Percentiles rank a stretch among this genome's conserved stretches.
phyloP scores from a whole-genome alignment of 805 yeast species.

The Candida easanensis region DNA sequence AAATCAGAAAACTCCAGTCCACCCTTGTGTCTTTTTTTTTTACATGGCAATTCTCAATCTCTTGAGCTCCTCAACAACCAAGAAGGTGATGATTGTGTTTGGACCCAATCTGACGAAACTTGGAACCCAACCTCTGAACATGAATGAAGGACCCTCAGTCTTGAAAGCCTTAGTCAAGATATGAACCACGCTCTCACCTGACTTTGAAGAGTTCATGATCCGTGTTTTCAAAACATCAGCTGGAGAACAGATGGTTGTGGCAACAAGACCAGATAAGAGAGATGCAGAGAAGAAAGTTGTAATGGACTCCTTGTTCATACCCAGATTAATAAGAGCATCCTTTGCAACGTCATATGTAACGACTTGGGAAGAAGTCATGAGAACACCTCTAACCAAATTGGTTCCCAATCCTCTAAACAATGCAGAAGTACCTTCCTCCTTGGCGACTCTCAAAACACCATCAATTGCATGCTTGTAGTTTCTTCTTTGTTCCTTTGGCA shows the following conservation, averaged over 20 bases:
- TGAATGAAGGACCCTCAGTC: slow-evolving; percentile 71
- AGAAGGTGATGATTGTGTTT: slow-evolving; percentile 65
- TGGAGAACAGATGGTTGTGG: slow-evolving; percentile 90
- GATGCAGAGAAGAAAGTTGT: slow-evolving; percentile 79
- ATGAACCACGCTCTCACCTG: slow-evolving; percentile 44
- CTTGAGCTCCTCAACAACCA: slow-evolving; percentile 66
- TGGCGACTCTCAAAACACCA: slow-evolving; percentile 59
- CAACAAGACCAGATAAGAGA: slow-evolving; percentile 78
- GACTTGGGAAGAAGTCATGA: slow-evolving; percentile 90
- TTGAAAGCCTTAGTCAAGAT: slow-evolving; percentile 56
- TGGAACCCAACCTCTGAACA: slow-evolving; percentile 92
- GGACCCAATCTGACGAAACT: slow-evolving; percentile 86
- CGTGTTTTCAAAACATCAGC: slow-evolving; percentile 89
- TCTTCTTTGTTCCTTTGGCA: slow-evolving; percentile 63
- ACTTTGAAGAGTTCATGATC: slow-evolving; percentile 62
- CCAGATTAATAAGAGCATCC: slow-evolving; percentile 48
- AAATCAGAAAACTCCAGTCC: too few species aligned
- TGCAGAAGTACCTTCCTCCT: slow-evolving; percentile 57
- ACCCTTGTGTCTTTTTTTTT: neutral
- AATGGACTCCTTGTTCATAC: slow-evolving; percentile 56
- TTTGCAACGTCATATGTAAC: slow-evolving; percentile 83
- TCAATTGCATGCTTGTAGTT: slow-evolving; percentile 76
- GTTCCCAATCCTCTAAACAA: slow-evolving; percentile 76
- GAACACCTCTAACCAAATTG: slow-evolving; percentile 73
- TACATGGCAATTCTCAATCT: slow-evolving; percentile 49